Conservation (phyloP, 495 filamentous ascomycete genomes). For the Penicillium riverlandense region DNA sequence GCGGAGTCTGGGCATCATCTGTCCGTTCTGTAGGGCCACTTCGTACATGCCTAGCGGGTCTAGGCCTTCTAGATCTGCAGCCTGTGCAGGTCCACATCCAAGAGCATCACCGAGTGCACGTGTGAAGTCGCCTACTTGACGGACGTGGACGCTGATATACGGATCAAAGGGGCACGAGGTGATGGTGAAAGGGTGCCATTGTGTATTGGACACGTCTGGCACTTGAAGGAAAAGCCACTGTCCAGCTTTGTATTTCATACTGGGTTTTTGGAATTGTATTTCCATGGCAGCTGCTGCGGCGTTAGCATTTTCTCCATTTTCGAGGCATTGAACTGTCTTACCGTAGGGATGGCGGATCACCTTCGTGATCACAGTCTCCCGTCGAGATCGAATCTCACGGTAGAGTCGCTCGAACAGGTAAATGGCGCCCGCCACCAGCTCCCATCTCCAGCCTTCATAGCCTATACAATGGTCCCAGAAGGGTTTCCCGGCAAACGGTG, state of each 20-base stretch:
- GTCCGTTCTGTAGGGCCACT: conserved; percentile 87
- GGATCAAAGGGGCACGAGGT: conserved; percentile 95
- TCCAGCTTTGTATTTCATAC: conserved; percentile 96
- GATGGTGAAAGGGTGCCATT: conserved; percentile 99
- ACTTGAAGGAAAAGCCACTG: conserved; percentile 97
- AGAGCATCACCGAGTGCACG: conserved; percentile 82
- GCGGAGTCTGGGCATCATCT: conserved; percentile 78
- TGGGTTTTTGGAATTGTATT: conserved; percentile 92
- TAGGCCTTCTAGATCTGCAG: conserved; percentile 77
- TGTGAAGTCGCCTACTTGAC: conserved; percentile 96
- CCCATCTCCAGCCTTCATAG: conserved; percentile 97
- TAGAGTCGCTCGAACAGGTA: conserved; percentile 89
- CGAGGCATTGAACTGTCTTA: conserved; percentile 30
- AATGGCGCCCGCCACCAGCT: conserved; percentile 75
- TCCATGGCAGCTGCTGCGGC: conserved; percentile 74
- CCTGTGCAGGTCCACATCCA: conserved; percentile 77
- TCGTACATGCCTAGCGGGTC: conserved; percentile 98
- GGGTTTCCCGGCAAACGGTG: conserved; percentile 68
- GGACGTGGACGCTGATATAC: conserved; percentile 88
- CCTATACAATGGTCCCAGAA: conserved; percentile 96
- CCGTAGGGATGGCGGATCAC: conserved; percentile 97
- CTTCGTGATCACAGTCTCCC: conserved; percentile 81
- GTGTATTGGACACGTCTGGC: conserved; percentile 74
- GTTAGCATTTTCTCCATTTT: not conserved
- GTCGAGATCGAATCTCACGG: conserved; percentile 76